A percentile compares a stretch with the other conserved stretches of the same genome.
These are phyloP conservation scores for Naganishia antarctica DNA, from an alignment of 768 basidiomycete species.

Conservation along the genomic window DNA sequence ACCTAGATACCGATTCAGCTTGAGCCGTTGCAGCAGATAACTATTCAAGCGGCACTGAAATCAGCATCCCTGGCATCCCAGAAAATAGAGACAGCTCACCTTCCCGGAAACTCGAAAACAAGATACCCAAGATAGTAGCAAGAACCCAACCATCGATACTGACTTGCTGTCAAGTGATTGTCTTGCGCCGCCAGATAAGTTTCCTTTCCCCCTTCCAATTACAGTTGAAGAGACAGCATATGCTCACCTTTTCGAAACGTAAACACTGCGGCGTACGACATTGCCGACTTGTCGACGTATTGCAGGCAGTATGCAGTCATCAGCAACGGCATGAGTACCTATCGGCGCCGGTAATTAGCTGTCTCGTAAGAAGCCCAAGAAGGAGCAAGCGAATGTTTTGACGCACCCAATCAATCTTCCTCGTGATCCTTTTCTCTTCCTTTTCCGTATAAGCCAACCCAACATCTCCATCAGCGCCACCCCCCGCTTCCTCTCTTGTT, in stretches of 20 bases:
- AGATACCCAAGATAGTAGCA: conserved; percentile 38
- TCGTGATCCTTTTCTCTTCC: conserved; percentile 32
- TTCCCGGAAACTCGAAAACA: conserved; percentile 35
- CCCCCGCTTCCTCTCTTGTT: not conserved
- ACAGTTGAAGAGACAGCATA: not conserved
- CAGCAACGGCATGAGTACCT: conserved; percentile 33
- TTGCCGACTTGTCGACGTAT: conserved; percentile 37
- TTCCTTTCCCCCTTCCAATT: too few species aligned
- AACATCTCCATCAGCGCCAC: not conserved
- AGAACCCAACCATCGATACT: conserved; percentile 36
- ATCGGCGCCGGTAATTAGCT: not conserved
- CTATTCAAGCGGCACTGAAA: not conserved
- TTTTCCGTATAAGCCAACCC: conserved; percentile 19
- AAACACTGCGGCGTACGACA: conserved; percentile 40
- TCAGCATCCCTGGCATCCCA: not conserved
- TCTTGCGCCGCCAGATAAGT: conserved; percentile 2
- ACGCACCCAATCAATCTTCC: conserved; percentile 34
- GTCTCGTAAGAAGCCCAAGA: not conserved
- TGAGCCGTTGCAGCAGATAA: conserved; percentile 32
- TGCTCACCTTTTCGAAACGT: conserved; percentile 30
- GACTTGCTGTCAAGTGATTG: conserved; percentile 27
- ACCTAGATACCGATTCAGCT: conserved; percentile 31
- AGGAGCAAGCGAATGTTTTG: not conserved
- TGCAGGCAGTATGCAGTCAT: conserved; percentile 36
- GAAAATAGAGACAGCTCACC: conserved; percentile 3